These are phyloP conservation scores for Peronospora belbahrii DNA, from an alignment of 352 stramenopile genomes.

Conservation along the genomic window DNA sequence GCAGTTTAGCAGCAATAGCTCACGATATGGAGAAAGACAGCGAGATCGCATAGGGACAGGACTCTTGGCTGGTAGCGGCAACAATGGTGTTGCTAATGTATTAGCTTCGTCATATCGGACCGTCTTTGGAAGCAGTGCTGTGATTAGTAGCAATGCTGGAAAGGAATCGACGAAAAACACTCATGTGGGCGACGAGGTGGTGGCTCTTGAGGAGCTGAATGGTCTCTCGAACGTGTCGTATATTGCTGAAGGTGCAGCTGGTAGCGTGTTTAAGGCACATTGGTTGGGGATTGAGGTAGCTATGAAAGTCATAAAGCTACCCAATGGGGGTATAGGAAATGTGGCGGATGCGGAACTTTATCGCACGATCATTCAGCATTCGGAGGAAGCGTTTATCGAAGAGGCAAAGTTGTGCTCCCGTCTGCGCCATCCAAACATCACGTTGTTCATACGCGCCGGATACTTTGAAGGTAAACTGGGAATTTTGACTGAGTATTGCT, in stretches of 20 bases:
- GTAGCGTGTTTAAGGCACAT: conserved; percentile 56
- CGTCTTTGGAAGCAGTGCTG: conserved; percentile 32
- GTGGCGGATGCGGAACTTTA: conserved; percentile 47
- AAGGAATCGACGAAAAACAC: conserved; percentile 41
- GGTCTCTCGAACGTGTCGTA: conserved; percentile 47
- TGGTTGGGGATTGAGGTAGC: conserved; percentile 68
- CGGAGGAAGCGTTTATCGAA: conserved; percentile 53
- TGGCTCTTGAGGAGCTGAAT: conserved; percentile 49
- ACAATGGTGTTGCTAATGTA: conserved; percentile 22
- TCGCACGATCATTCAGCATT: conserved; percentile 65
- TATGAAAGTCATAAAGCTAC: conserved; percentile 69
- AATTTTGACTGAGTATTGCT: conserved; percentile 65
- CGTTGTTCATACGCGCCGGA: conserved; percentile 55
- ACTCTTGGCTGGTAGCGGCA: conserved; percentile 12
- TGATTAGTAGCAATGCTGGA: conserved; percentile 15
- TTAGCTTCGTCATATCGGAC: conserved; percentile 32
- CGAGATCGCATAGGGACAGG: conserved; percentile 27
- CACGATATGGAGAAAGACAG: conserved; percentile 19
- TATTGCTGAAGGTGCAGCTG: conserved; percentile 53
- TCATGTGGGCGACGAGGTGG: conserved; percentile 38
- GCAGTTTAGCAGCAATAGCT: conserved; percentile 27
- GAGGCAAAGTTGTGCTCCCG: conserved; percentile 54
- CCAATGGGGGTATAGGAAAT: conserved; percentile 27
- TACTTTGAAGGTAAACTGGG: conserved; percentile 59
- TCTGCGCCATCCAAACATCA: conserved; percentile 62